Evolutionary conservation across 768 basidiomycete genomes (phyloP).

Genomic region (Lactarius akahatsu): DNA sequence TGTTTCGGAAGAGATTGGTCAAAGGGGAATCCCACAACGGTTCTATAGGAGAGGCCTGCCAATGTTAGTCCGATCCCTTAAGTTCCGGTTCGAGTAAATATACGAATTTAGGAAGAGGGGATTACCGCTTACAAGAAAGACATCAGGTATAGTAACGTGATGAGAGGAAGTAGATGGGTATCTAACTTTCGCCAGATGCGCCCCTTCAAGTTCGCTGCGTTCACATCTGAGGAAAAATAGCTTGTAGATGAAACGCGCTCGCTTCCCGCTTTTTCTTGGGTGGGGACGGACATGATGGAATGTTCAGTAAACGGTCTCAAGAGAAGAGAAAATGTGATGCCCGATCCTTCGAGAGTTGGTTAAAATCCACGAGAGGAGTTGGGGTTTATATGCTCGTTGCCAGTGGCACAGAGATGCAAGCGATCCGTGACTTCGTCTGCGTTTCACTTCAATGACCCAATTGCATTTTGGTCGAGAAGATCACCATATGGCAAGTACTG

Average conservation of each 20-base stretch:
- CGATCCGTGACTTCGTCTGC: background rate
- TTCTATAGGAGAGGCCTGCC: constrained; percentile 5
- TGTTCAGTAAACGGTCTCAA: background rate
- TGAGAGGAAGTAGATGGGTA: constrained; percentile 18
- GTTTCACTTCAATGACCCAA: background rate
- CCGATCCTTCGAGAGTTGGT: background rate
- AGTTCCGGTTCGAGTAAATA: background rate
- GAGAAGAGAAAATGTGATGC: background rate
- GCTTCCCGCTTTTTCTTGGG: background rate
- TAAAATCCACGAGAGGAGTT: background rate
- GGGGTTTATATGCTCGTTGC: background rate
- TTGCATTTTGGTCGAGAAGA: background rate
- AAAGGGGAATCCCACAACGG: too few species aligned
- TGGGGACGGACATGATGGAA: background rate
- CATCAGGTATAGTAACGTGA: constrained; percentile 26
- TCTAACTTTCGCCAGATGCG: constrained; percentile 28
- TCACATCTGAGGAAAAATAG: background rate
- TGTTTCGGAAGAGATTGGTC: background rate
- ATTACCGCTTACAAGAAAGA: constrained; percentile 27
- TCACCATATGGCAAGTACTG: background rate
- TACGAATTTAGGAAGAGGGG: background rate
- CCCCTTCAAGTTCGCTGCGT: background rate
- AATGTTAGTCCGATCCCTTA: constrained; percentile 30
- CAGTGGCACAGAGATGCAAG: background rate
- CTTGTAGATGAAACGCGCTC: background rate